Conservation (phyloP, 495 filamentous ascomycete species). For the Mytilinidion resinicola region DNA sequence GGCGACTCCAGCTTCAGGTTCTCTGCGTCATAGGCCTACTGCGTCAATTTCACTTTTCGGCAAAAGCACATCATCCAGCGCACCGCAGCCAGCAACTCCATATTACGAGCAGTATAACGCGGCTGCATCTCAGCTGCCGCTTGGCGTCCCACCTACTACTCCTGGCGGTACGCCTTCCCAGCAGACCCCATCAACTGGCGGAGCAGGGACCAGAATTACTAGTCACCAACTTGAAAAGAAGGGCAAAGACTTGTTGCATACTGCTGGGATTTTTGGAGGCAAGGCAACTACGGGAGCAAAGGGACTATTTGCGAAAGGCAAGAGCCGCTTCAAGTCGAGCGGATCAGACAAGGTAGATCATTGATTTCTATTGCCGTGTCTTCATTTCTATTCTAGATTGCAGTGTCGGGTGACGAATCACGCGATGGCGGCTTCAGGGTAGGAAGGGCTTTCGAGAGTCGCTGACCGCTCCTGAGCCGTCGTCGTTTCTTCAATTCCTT, state of each 20-base stretch:
- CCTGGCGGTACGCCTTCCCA: background rate
- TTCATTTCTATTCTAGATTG: constrained; percentile 8
- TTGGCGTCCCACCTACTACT: constrained; percentile 3
- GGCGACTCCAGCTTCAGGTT: background rate
- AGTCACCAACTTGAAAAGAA: constrained; percentile 38
- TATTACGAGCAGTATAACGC: constrained; percentile 18
- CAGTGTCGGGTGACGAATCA: background rate
- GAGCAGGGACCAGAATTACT: constrained; percentile 13
- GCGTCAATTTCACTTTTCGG: constrained; percentile 24
- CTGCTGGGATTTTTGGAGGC: constrained; percentile 64
- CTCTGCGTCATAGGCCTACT: constrained; percentile 20
- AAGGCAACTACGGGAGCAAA: constrained; percentile 73
- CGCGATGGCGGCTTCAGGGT: background rate
- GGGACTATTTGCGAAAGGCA: constrained; percentile 79
- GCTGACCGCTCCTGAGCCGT: background rate
- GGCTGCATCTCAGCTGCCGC: constrained; percentile 8
- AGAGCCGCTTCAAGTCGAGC: constrained; percentile 63
- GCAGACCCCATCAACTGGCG: background rate
- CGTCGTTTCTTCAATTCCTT: background rate
- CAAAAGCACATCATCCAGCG: constrained; percentile 5
- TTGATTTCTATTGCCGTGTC: constrained; percentile 39
- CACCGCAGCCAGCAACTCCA: constrained; percentile 1
- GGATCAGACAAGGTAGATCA: constrained; percentile 77
- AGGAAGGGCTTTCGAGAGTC: background rate
- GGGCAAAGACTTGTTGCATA: constrained; percentile 79